Base-by-base conservation (phyloP, 2,329 filamentous ascomycete species). In the Venturia asperata region DNA sequence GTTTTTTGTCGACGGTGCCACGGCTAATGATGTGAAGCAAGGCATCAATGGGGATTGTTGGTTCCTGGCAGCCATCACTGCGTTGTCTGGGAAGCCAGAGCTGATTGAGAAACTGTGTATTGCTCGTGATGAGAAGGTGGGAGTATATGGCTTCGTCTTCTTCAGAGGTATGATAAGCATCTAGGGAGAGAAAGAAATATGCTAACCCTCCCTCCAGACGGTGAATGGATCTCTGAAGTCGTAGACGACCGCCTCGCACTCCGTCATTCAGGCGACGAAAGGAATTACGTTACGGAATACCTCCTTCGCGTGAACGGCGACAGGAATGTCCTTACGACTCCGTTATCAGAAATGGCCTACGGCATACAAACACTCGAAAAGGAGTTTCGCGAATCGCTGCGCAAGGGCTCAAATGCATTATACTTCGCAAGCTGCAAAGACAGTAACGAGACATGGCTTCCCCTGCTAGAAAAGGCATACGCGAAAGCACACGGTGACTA, bases 171-270 rank as follows among this genome's bases (percentile, higher is more conserved):
- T 68, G 74, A 45, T 30, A 24, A 2, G 39, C 42, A 24, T 27
- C 30, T 34, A 39, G 5, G 45, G 17, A 34, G 19, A n/a, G n/a
- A 15, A 17, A 47, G 2, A 1, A 5, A 21, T n/a, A 24, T 45
- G 27, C 60, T 62, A 24, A 62, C 13, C 10, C 30, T 21, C 49
- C 19, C 30, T 15, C 64, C 19, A 81, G 89, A 92, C 68, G 90
- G 90, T 61, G 89, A 92, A 74, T 96, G 91, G 92, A 89, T 93
- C 66, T 91, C 91, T 72, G 92, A 89, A 60, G 92, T 96, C 62
- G 85, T 96, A 64, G 92, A 96, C 71, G 92, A 96, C 75, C 94
- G 95, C 75, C 81, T 96, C 0, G 96, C 90, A 73, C 83, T 96
- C 30, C 87, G 84, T 47, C 87, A 87, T 0, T 86, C 87, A 0